Percentiles rank a stretch among this genome's conserved stretches.
These are phyloP conservation scores for Boletus bicolor DNA, from an alignment of 768 basidiomycete genomes.

Conservation along the genomic window DNA sequence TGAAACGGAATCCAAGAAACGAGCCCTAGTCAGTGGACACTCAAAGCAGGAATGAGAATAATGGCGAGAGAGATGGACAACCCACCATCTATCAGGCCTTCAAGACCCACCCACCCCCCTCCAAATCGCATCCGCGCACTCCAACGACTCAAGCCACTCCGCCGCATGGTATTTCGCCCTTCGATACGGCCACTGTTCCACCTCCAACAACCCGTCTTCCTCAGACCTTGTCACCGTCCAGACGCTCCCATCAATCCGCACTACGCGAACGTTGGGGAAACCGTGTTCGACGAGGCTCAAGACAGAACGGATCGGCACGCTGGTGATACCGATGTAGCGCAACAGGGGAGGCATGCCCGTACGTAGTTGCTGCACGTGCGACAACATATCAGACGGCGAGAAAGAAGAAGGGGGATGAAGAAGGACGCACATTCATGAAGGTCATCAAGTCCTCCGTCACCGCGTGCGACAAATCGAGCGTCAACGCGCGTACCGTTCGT, in stretches of 20 bases:
- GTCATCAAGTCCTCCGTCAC: slow-evolving; percentile 39
- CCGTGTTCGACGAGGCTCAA: slow-evolving; percentile 51
- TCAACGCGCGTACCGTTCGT: slow-evolving; percentile 45
- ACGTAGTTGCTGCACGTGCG: slow-evolving; percentile 50
- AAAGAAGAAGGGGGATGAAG: too few species aligned
- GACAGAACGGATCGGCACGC: slow-evolving; percentile 41
- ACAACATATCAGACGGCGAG: neutral
- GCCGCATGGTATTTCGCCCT: slow-evolving; percentile 48
- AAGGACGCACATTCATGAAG: slow-evolving; percentile 40
- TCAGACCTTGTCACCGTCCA: slow-evolving; percentile 45
- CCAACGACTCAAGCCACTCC: slow-evolving; percentile 66
- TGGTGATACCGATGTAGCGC: slow-evolving; percentile 54
- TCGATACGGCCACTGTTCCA: slow-evolving; percentile 57
- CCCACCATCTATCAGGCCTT: neutral
- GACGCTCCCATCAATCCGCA: slow-evolving; percentile 50
- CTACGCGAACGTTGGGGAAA: slow-evolving; percentile 59
- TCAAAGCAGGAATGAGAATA: neutral
- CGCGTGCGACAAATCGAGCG: slow-evolving; percentile 38
- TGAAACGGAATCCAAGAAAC: neutral
- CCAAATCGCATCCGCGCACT: slow-evolving; percentile 54
- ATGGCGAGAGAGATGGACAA: neutral
- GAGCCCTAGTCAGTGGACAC: neutral
- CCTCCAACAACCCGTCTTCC: slow-evolving; percentile 35
- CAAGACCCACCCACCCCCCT: slow-evolving; percentile 14
- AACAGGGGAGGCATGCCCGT: slow-evolving; percentile 52